Conservation (phyloP, 2,329 filamentous ascomycete genomes). For the Trichothecium roseum region DNA sequence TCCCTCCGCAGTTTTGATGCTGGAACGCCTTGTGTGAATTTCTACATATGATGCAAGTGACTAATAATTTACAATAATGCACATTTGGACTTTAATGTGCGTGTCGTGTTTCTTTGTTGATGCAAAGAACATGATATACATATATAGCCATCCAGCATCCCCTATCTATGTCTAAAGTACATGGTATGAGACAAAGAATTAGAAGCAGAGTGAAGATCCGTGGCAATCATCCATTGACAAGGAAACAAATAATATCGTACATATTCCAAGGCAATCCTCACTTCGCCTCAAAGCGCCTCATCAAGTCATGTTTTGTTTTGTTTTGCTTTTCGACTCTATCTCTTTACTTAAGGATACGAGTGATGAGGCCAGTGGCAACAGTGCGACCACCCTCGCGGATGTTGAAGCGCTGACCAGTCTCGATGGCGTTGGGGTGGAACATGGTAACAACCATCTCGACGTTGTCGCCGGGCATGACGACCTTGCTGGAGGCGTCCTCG, state of each 20-base stretch:
- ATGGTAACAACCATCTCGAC: slow-evolving; percentile 91
- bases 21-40: no score
- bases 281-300: not conserved
- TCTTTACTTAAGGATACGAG: slow-evolving; percentile 54
- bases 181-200: slow-evolving; percentile 23
- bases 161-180: slow-evolving; percentile 22
- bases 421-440: slow-evolving; percentile 75
- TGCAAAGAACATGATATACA: no score
- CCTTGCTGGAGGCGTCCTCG: slow-evolving; percentile 60
- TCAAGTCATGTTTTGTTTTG: not conserved
- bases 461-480: slow-evolving; percentile 98
- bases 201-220: slow-evolving; percentile 31
- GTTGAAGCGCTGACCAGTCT: slow-evolving; percentile 93
- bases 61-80: no score
- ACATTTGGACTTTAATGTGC: no score
- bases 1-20: no score
- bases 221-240: no score
- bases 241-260: slow-evolving; percentile 1
- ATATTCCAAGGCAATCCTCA: not conserved
- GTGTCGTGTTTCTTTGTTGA: no score
- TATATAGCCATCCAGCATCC: slow-evolving; percentile 12
- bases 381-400: slow-evolving; percentile 92
- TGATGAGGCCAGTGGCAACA: slow-evolving; percentile 74
- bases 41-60: no score
- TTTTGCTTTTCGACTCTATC: slow-evolving; percentile 8